Conservation (phyloP, 768 basidiomycete genomes). For the Kwoniella sp. region DNA sequence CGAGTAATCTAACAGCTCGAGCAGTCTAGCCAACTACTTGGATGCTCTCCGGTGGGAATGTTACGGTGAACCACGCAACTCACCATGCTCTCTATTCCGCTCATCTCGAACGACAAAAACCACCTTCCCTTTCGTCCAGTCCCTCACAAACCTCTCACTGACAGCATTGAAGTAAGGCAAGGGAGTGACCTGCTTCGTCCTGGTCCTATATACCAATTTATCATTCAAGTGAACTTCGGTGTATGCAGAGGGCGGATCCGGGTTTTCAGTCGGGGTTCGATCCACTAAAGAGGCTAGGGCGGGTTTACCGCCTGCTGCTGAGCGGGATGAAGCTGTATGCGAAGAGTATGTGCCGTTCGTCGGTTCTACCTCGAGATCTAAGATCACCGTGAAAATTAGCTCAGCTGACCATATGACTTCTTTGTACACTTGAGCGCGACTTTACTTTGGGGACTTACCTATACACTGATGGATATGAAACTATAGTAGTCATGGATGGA, state of each 20-base stretch:
- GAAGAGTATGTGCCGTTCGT: constrained; percentile 42
- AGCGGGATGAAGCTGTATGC: constrained; percentile 5
- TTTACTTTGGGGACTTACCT: constrained; percentile 29
- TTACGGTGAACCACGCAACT: too few relatives aligned
- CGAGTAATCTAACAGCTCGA: too few relatives aligned
- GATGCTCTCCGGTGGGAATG: too few relatives aligned
- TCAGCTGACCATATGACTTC: too few relatives aligned
- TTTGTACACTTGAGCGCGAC: background rate
- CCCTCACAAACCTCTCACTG: constrained; percentile 53
- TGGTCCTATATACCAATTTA: constrained; percentile 50
- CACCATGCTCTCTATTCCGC: constrained; percentile 55
- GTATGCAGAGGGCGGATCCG: constrained; percentile 51
- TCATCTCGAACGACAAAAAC: constrained; percentile 54
- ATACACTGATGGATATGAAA: constrained; percentile 54
- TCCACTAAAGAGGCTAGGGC: constrained; percentile 48
- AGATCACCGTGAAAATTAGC: background rate
- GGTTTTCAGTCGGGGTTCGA: constrained; percentile 41
- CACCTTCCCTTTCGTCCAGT: constrained; percentile 52
- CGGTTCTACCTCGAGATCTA: constrained; percentile 47
- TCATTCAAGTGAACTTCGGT: constrained; percentile 56
- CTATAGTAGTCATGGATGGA: constrained; percentile 7
- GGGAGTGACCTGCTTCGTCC: constrained; percentile 54
- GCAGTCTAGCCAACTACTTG: too few relatives aligned
- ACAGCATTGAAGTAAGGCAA: constrained; percentile 55
- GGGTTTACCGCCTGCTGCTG: constrained; percentile 41